Base-by-base conservation (phyloP, 805 yeast species). In the Saturnispora sekii region DNA sequence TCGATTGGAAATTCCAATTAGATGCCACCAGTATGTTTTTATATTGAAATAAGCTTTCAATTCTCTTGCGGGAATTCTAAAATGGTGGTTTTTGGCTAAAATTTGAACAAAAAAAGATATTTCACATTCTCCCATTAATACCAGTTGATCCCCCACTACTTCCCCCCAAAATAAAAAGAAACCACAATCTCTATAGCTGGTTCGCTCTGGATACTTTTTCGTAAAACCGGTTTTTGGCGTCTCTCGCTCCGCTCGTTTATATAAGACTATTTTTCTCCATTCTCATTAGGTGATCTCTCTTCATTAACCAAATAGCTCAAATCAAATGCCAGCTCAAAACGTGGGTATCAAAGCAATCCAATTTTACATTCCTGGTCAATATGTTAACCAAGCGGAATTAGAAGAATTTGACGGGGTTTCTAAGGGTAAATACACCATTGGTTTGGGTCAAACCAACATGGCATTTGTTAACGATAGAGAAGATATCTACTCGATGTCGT, bases 381-480 rank as follows among this genome's bases (percentile, higher is more conserved):
- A 70, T 56, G 97, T 93, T 50, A 82, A 76, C 72, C 97, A 93
- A 70, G 69, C 80, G 40, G 97, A 86, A 45, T 71, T 93, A 54
- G 99, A 93, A 66, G 68, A 73, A 52, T 79, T 69, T 57, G 95
- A 89, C 63, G 85, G 84, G 46, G 89, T 90, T 50, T 77, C 97
- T 17, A 70, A 84, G 45, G 99, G 99, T 49, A 93, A 93, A 66
- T 93, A 88, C 75, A 93, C 99, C 62, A 90, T 93, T 65, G 99
- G 99, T 41, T 75, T 93, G 49, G 99, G 99, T 53, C 98, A 93
- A 72, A 90, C 96, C 59, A 87, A 88, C 67, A 93, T 93, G 99
- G 77, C 95, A 15, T 93, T 86, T 59, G 97, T 93, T 54, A 84
- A 90, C 63, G 98, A 93, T 69, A 81, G 96, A 66, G 97, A 93